A percentile compares a stretch with the other conserved stretches of the same genome.
phyloP scores from a whole-genome alignment of 164 flowering plant genomes.

The Sextonia rubra region DNA sequence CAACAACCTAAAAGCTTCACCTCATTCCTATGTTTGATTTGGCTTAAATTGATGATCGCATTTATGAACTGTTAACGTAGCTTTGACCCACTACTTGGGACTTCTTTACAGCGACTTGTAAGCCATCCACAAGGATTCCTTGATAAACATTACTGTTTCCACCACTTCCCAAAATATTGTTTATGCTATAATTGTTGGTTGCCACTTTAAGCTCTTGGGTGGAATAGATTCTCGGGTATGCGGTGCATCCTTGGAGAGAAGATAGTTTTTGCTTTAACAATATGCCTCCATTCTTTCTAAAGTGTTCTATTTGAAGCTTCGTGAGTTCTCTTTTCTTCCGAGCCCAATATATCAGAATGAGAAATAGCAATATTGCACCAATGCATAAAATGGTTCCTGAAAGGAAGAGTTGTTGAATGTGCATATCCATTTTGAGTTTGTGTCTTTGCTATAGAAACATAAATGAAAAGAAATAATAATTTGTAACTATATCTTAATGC shows the following conservation, averaged over 20 bases:
- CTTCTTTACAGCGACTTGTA: conserved; percentile 39
- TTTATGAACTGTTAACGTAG: conserved; percentile 42
- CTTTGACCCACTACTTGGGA: conserved; percentile 31
- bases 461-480: too few species aligned
- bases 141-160: conserved; percentile 41
- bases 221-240: conserved; percentile 29
- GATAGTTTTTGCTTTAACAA: conserved; percentile 28
- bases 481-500: too few species aligned
- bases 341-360: conserved; percentile 21
- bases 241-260: conserved; percentile 14
- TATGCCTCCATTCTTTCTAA: conserved; percentile 21
- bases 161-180: conserved; percentile 36
- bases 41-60: conserved; percentile 38
- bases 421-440: background rate
- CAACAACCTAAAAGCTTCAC: conserved; percentile 43
- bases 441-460: too few species aligned
- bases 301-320: conserved; percentile 31
- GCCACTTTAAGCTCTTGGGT: conserved; percentile 38
- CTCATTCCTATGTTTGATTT: conserved; percentile 43
- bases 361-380: conserved; percentile 10
- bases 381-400: conserved; percentile 19
- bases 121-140: conserved; percentile 27
- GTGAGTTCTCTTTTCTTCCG: conserved; percentile 23
- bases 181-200: conserved; percentile 29
- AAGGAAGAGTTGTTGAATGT: background rate